Percentiles rank a stretch among this genome's conserved stretches.
phyloP scores from a whole-genome alignment of 2,329 filamentous ascomycete genomes.

The Fulvia fulva region DNA sequence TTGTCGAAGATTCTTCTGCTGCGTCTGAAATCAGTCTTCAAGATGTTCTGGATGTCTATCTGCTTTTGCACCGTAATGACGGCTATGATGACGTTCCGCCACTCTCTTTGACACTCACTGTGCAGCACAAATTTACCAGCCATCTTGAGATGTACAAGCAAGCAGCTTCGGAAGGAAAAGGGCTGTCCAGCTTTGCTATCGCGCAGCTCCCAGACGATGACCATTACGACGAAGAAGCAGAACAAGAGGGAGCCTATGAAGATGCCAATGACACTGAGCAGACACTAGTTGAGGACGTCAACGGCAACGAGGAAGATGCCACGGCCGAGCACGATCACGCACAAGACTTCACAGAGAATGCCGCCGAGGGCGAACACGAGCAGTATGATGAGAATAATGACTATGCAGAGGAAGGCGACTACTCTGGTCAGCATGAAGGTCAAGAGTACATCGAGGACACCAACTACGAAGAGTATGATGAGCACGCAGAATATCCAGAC shows the following conservation, averaged over 20 bases:
- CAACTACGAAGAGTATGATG: slow-evolving; percentile 9
- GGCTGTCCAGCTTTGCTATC: slow-evolving; percentile 47
- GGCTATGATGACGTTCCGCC: slow-evolving; percentile 52
- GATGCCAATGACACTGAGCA: slow-evolving; percentile 1
- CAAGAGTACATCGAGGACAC: slow-evolving; percentile 6
- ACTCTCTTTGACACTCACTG: slow-evolving; percentile 52
- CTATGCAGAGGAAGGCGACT: slow-evolving; percentile 4
- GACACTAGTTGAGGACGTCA: slow-evolving; percentile 1
- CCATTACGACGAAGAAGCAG: slow-evolving; percentile 16
- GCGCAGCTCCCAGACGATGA: slow-evolving; percentile 16
- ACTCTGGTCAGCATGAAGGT: not conserved
- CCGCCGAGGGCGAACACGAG: slow-evolving; percentile 11
- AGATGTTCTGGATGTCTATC: slow-evolving; percentile 57
- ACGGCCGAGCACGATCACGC: not conserved
- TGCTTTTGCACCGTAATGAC: slow-evolving; percentile 58
- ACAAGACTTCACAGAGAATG: slow-evolving; percentile 4
- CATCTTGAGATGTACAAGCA: slow-evolving; percentile 51
- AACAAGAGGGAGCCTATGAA: slow-evolving; percentile 7
- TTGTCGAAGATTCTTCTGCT: slow-evolving; percentile 54
- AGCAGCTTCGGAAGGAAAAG: slow-evolving; percentile 55
- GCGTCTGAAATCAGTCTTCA: slow-evolving; percentile 50
- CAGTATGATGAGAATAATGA: slow-evolving; percentile 12
- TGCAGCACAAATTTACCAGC: slow-evolving; percentile 51
- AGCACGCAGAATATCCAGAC: slow-evolving; percentile 15
- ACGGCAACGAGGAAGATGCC: not conserved